Base-by-base conservation (phyloP, 192 early-diverging fungal species). In the Backusella psychrophila region DNA sequence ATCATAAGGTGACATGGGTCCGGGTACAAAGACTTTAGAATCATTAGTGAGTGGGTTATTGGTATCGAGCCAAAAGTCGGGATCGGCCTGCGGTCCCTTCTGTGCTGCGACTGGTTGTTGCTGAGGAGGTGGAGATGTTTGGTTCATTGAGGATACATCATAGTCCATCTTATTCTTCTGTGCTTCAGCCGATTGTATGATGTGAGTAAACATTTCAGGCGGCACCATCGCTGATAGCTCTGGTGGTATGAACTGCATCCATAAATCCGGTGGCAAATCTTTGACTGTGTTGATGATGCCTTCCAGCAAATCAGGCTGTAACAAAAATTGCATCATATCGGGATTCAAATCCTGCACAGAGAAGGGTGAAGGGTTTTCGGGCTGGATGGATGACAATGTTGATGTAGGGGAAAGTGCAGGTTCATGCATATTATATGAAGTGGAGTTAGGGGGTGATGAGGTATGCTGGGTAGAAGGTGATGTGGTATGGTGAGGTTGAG, bases 1-100 rank as follows among this genome's bases (percentile, higher is more conserved):
- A 66, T 79, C 78, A 4, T 63, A 67, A 26, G 78, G 59, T 11
- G 78, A 71, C 59, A 79, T 79, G 29, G 78, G 78, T 31, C 68
- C 70, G 33, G 39, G 21, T 1, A 71, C 42, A 49, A 44, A 71
- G 11, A 71, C 23, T 49, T 71, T 71, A 31, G 42, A 12, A 3
- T 26, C 29, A 31, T 41, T 15, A 29, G 70, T 15, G 11, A 66
- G 41, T 38, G 41, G 38, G 12, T 46, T 69, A 35, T 66, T 35
- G 3, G 35, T 65, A 66, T 68, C 44, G 29, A 49, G 19, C 42
- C 75, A 76, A 67, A 68, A 46, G 56, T 76, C 21, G 33, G 14
- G 21, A 8, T 71, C 70, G 26, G 44, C 26, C 29, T 46, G n/a
- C 41, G 46, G 52, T 19, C 12, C 21, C 14, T n/a, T 52, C 21